Percentiles rank a stretch among this genome's conserved stretches.
Evolutionary conservation across 2,329 filamentous ascomycete species (phyloP).

Genomic region (Laburnicola sp.): DNA sequence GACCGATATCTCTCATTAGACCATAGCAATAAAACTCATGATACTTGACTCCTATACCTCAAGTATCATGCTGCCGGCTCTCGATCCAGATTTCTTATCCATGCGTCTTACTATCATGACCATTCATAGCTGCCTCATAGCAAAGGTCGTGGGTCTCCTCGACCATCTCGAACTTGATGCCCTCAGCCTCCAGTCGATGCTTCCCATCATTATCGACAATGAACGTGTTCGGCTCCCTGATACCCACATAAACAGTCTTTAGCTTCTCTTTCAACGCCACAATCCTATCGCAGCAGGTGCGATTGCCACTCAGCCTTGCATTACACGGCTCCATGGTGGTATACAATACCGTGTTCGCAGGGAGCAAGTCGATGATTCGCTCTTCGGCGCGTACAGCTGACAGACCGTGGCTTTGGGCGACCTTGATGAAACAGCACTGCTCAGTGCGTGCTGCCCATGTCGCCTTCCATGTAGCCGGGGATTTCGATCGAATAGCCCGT

Average conservation of each 20-base stretch:
- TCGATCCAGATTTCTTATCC: too few species aligned
- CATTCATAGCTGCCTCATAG: conserved; percentile 8
- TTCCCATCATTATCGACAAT: conserved; percentile 7
- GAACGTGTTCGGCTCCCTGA: conserved; percentile 10
- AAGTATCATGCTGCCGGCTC: too few species aligned
- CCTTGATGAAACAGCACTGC: conserved; percentile 11
- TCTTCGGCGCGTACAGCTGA: conserved; percentile 8
- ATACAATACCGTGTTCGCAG: conserved; percentile 6
- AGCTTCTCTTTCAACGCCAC: conserved; percentile 7
- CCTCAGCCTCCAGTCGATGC: conserved; percentile 4
- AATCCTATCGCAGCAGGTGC: conserved; percentile 8
- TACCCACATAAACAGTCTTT: conserved; percentile 9
- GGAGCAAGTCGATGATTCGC: conserved; percentile 2
- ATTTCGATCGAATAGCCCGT: conserved; percentile 9
- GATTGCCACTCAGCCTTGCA: conserved; percentile 8
- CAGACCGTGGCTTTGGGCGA: conserved; percentile 5
- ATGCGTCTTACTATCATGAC: conserved; percentile 7
- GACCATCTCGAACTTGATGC: conserved; percentile 7
- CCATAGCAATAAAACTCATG: too few species aligned
- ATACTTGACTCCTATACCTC: too few species aligned
- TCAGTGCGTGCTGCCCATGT: conserved; percentile 8
- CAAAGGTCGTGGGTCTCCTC: conserved; percentile 4
- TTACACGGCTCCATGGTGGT: conserved; percentile 11
- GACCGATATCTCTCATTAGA: too few species aligned
- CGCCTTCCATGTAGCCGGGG: conserved; percentile 8